A percentile compares a stretch with the other conserved stretches of the same genome.
These are phyloP conservation scores for Diatrype stigma DNA, from an alignment of 2,329 filamentous ascomycete genomes.

Conservation along the genomic window DNA sequence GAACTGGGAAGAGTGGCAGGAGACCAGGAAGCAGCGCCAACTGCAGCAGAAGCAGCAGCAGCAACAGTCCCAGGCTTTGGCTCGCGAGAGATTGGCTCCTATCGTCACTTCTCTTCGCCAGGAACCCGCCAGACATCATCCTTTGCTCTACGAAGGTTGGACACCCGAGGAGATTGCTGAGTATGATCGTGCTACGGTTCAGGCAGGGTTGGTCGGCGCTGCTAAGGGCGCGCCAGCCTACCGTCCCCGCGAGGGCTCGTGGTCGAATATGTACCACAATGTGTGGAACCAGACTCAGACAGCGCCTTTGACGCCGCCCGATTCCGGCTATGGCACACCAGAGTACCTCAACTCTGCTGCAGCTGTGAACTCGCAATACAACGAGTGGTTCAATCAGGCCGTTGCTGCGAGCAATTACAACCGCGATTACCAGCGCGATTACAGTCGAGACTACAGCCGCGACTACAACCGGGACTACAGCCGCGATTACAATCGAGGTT, in stretches of 20 bases:
- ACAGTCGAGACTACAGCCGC: conserved; percentile 14
- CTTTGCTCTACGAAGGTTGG: conserved; percentile 39
- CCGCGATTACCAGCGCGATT: conserved; percentile 13
- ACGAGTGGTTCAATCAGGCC: conserved; percentile 51
- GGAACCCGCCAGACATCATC: conserved; percentile 31
- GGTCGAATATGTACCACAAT: conserved; percentile 36
- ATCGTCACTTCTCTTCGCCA: conserved; percentile 46
- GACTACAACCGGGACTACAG: conserved; percentile 18
- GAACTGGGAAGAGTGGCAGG: conserved; percentile 56
- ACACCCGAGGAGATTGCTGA: conserved; percentile 53
- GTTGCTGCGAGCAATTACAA: conserved; percentile 28
- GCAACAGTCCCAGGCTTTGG: conserved; percentile 40
- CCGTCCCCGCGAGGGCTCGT: conserved; percentile 40
- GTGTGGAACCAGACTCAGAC: conserved; percentile 35
- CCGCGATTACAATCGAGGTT: conserved; percentile 28
- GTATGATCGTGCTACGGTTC: conserved; percentile 45
- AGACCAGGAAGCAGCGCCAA: conserved; percentile 44
- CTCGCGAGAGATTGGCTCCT: conserved; percentile 46
- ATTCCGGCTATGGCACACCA: conserved; percentile 59
- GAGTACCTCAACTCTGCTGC: conserved; percentile 54
- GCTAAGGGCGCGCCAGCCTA: conserved; percentile 29
- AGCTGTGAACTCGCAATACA: conserved; percentile 51
- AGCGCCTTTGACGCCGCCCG: conserved; percentile 55
- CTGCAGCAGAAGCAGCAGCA: conserved; percentile 27
- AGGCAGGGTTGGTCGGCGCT: conserved; percentile 29